Percentiles rank a stretch among this genome's conserved stretches.
Evolutionary conservation across 2,329 filamentous ascomycete genomes (phyloP).

Genomic region (Thelonectria blattea): DNA sequence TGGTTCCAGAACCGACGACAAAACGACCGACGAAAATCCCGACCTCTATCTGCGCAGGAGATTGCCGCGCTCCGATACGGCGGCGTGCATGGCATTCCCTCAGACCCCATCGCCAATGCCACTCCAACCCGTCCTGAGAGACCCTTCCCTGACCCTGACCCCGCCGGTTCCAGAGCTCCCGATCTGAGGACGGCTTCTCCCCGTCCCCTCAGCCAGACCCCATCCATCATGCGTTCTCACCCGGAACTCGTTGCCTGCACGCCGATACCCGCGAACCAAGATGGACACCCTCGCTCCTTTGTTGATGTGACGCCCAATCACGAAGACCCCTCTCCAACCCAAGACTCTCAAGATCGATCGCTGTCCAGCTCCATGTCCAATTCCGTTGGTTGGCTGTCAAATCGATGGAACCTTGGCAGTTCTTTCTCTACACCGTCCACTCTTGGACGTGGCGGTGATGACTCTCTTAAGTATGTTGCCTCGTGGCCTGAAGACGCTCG

Average conservation of each 20-base stretch:
- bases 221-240: slow-evolving; percentile 35
- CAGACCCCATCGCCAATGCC: slow-evolving; percentile 47
- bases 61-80: slow-evolving; percentile 67
- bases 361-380: slow-evolving; percentile 50
- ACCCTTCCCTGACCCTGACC: slow-evolving; percentile 38
- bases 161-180: slow-evolving; percentile 33
- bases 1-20: slow-evolving; percentile 98
- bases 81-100: slow-evolving; percentile 58
- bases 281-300: slow-evolving; percentile 25
- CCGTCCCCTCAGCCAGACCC: slow-evolving; percentile 34
- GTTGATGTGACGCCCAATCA: slow-evolving; percentile 36
- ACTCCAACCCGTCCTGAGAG: slow-evolving; percentile 38
- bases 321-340: slow-evolving; percentile 37
- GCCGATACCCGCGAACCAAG: slow-evolving; percentile 31
- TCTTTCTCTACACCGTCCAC: slow-evolving; percentile 58
- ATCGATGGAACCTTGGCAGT: slow-evolving; percentile 61
- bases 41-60: slow-evolving; percentile 80
- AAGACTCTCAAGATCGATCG: slow-evolving; percentile 38
- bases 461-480: slow-evolving; percentile 53
- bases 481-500: neutral
- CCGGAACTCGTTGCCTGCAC: slow-evolving; percentile 37
- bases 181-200: slow-evolving; percentile 36
- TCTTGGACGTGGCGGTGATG: slow-evolving; percentile 47
- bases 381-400: slow-evolving; percentile 59
- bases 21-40: slow-evolving; percentile 88